Conservation (phyloP, 2,329 filamentous ascomycete genomes). For the Aspergillus costaricaensis region DNA sequence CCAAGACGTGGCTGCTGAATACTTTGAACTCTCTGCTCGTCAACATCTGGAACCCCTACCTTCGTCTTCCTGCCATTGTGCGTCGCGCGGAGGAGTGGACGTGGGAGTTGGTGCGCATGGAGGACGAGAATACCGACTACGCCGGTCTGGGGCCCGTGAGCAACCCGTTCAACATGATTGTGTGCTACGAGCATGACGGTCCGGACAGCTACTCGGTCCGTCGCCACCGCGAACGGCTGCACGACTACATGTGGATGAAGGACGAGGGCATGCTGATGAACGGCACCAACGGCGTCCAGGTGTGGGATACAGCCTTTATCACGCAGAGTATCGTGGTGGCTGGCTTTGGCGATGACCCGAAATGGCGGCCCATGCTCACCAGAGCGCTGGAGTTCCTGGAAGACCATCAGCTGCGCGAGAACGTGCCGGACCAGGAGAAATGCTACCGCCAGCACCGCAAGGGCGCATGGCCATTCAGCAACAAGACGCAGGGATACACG, state of each 20-base stretch:
- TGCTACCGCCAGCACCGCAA: conserved; percentile 91
- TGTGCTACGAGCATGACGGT: conserved; percentile 82
- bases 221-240: conserved; percentile 75
- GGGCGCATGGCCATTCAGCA: conserved; percentile 96
- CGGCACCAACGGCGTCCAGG: conserved; percentile 96
- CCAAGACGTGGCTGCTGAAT: conserved; percentile 83
- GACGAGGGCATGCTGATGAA: conserved; percentile 91
- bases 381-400: conserved; percentile 86
- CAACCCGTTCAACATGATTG: conserved; percentile 84
- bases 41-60: conserved; percentile 76
- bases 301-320: conserved; percentile 91
- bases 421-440: conserved; percentile 72
- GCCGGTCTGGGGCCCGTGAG: conserved; percentile 86
- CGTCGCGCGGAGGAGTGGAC: conserved; percentile 76
- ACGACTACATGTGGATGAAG: conserved; percentile 91
- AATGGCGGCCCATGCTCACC: conserved; percentile 79
- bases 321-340: conserved; percentile 81
- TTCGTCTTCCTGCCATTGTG: conserved; percentile 67
- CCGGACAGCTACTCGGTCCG: conserved; percentile 70
- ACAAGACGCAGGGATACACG: conserved; percentile 85
- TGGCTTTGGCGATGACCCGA: conserved; percentile 72
- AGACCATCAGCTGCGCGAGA: conserved; percentile 83
- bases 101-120: conserved; percentile 81
- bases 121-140: conserved; percentile 91
- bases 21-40: conserved; percentile 75